Conservation (phyloP, 176 grass and related monocot genomes). For the Juncus inflexus region DNA sequence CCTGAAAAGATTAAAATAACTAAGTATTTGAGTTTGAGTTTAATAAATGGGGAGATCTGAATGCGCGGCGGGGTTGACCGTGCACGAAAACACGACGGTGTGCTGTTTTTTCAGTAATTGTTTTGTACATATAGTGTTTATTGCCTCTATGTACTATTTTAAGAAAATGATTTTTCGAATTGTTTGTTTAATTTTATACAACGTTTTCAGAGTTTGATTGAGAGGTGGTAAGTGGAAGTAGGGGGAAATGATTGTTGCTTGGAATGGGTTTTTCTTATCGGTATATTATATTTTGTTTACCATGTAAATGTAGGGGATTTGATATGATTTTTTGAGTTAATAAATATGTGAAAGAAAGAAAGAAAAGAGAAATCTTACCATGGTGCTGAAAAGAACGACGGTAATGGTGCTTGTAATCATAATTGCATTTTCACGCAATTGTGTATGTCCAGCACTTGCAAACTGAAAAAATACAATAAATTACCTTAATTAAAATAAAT, state of each 20-base stretch:
- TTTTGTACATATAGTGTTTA: not conserved
- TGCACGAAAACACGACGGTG: not conserved
- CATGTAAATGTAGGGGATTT: not conserved
- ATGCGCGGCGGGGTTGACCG: not conserved
- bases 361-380: slow-evolving; percentile 56
- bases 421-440: slow-evolving; percentile 80
- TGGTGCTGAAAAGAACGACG: slow-evolving; percentile 87
- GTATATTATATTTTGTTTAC: not conserved
- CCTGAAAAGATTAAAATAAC: slow-evolving; percentile 33
- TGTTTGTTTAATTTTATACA: too few species aligned
- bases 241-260: too few species aligned
- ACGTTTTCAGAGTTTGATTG: too few species aligned
- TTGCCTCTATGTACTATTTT: not conserved
- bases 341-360: not conserved
- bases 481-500: not conserved
- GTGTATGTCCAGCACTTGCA: slow-evolving; percentile 83
- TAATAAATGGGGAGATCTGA: not conserved
- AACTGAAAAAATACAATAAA: slow-evolving; percentile 47
- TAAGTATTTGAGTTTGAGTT: slow-evolving; percentile 21
- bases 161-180: not conserved
- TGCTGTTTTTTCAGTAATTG: not conserved
- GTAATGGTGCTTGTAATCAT: slow-evolving; percentile 99
- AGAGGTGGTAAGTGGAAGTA: too few species aligned
- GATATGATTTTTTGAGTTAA: not conserved
- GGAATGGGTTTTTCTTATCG: too few species aligned